Percentiles rank a stretch among this genome's conserved stretches.
Conservation (phyloP, 2,329 filamentous ascomycete species). For the Penicillium sclerotigenum region DNA sequence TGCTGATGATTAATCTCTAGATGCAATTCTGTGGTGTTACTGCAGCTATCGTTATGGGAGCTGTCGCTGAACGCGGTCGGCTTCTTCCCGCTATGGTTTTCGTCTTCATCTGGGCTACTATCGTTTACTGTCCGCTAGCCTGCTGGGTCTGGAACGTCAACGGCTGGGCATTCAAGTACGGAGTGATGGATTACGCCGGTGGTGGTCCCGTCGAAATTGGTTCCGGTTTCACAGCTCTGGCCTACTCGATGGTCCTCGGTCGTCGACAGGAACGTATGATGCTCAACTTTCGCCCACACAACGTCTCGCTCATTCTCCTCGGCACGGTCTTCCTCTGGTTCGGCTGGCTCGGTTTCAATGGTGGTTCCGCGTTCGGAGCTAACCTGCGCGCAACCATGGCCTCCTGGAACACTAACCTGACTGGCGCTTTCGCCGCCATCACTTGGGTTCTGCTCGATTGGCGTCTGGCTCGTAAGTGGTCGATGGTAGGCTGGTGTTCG, state of each 20-base stretch:
- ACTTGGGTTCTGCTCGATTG: conserved; percentile 96
- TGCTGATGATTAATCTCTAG: conserved; percentile 45
- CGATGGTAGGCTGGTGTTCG: conserved; percentile 87
- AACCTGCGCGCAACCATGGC: conserved; percentile 94
- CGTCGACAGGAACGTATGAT: conserved; percentile 99
- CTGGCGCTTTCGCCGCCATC: conserved; percentile 85
- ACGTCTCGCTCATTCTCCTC: conserved; percentile 94
- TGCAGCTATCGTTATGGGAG: conserved; percentile 83
- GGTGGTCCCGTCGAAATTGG: conserved; percentile 96
- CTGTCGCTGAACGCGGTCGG: conserved; percentile 89
- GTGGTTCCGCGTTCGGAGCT: conserved; percentile 87
- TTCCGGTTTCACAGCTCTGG: conserved; percentile 87
- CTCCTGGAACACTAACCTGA: conserved; percentile 96
- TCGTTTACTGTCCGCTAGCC: conserved; percentile 94
- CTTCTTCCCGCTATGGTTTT: conserved; percentile 94
- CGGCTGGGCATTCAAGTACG: conserved; percentile 87
- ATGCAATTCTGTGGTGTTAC: conserved; percentile 98
- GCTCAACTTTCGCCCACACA: conserved; percentile 99
- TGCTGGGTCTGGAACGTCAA: conserved; percentile 97
- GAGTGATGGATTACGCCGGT: conserved; percentile 93
- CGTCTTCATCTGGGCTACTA: conserved; percentile 90
- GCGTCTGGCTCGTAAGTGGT: conserved; percentile 92
- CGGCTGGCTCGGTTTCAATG: conserved; percentile 98
- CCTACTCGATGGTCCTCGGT: conserved; percentile 93
- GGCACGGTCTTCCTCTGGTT: conserved; percentile 97